A percentile compares a stretch with the other conserved stretches of the same genome.
Evolutionary conservation across 2,329 filamentous ascomycete species (phyloP).

Genomic region (Pseudogymnoascus sp.): DNA sequence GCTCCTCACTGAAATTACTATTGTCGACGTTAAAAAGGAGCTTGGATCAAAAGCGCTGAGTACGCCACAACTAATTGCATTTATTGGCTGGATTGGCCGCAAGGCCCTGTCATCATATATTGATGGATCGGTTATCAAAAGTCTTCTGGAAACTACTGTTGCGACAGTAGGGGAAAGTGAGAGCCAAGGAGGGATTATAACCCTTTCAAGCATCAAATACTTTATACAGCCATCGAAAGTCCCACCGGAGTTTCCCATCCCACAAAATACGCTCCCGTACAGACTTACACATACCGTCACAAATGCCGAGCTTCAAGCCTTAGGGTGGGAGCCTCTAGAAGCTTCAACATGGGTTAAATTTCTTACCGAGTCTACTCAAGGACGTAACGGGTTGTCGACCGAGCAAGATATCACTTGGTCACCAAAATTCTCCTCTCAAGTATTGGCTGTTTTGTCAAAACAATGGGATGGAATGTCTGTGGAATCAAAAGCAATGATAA

Average conservation of each 20-base stretch:
- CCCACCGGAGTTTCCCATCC: conserved; percentile 72
- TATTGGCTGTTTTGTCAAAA: conserved; percentile 77
- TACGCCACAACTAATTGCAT: conserved; percentile 69
- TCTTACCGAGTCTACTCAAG: conserved; percentile 60
- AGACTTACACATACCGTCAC: conserved; percentile 68
- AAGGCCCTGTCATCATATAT: conserved; percentile 67
- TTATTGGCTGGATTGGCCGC: conserved; percentile 74
- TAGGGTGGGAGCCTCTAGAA: conserved; percentile 82
- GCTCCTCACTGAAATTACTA: conserved; percentile 78
- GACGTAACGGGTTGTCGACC: conserved; percentile 47
- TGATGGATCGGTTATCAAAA: conserved; percentile 58
- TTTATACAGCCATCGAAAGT: conserved; percentile 75
- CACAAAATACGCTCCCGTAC: conserved; percentile 75
- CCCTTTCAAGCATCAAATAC: conserved; percentile 65
- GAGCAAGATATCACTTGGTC: conserved; percentile 66
- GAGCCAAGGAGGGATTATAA: conserved; percentile 63
- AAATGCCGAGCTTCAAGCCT: conserved; percentile 61
- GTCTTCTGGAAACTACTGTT: conserved; percentile 73
- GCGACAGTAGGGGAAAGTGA: conserved; percentile 55
- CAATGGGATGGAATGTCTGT: conserved; percentile 76
- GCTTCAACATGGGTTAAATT: conserved; percentile 80
- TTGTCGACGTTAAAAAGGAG: conserved; percentile 77
- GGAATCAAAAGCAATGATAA: conserved; percentile 57
- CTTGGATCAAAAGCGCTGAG: conserved; percentile 75
- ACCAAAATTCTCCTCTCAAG: conserved; percentile 65